A percentile compares a stretch with the other conserved stretches of the same genome.
Conservation (phyloP, 2,329 filamentous ascomycete species). For the Sporothrix pallida region DNA sequence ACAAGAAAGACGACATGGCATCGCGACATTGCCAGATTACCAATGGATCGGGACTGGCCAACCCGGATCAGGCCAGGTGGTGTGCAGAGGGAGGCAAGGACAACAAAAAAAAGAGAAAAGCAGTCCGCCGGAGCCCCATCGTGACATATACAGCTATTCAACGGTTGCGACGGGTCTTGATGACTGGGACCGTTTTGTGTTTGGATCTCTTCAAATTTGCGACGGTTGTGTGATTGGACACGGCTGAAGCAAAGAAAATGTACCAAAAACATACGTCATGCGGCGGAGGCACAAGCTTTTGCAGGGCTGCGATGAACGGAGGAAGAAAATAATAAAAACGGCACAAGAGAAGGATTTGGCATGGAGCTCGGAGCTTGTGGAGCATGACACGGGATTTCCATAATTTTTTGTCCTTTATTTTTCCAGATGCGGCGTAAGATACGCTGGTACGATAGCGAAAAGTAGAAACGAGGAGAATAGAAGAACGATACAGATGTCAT, state of each 20-base stretch:
- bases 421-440: background rate
- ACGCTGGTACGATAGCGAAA: background rate
- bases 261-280: background rate
- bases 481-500: background rate
- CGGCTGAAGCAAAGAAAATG: background rate
- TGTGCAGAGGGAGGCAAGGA: background rate
- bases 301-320: constrained; percentile 2
- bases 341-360: background rate
- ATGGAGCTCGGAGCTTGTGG: background rate
- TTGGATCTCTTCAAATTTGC: background rate
- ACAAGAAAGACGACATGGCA: background rate
- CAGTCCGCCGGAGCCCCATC: background rate
- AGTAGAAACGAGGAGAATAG: background rate
- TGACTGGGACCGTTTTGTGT: background rate
- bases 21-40: background rate
- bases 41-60: background rate
- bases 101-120: too few relatives aligned
- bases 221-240: constrained; percentile 16
- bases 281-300: background rate
- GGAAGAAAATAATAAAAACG: background rate
- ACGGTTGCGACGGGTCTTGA: background rate
- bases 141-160: background rate
- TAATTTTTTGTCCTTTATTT: background rate
- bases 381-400: background rate
- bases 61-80: background rate